Conservation (phyloP, 805 yeast species). For the Pachysolen tannophilus region DNA sequence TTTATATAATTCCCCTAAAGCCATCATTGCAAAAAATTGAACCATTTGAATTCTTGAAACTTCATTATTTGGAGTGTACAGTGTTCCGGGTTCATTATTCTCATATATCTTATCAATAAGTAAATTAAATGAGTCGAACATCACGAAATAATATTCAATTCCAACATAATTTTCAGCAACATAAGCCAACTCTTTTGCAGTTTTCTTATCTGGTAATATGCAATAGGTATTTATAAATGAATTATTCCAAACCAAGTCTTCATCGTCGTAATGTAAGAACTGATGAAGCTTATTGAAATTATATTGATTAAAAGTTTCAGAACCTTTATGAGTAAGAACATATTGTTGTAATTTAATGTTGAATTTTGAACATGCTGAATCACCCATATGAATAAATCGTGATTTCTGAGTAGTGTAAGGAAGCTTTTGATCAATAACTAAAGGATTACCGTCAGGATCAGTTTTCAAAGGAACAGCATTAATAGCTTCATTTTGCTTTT, state of each 20-base stretch:
- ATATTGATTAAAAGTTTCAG: neutral
- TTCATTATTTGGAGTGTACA: neutral
- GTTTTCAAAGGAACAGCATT: slow-evolving; percentile 3
- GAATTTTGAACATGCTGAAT: slow-evolving; percentile 10
- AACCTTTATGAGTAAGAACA: neutral
- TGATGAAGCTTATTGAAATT: neutral
- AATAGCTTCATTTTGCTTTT: neutral
- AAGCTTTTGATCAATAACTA: slow-evolving; percentile 8
- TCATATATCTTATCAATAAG: slow-evolving; percentile 6
- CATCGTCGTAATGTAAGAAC: slow-evolving; percentile 1
- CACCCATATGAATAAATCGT: slow-evolving; percentile 7
- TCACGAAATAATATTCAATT: slow-evolving; percentile 6
- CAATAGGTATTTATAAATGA: neutral
- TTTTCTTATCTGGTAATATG: slow-evolving; percentile 3
- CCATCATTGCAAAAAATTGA: slow-evolving; percentile 9
- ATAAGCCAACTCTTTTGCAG: slow-evolving; percentile 1
- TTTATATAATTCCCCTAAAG: slow-evolving; percentile 7
- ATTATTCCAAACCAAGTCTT: slow-evolving; percentile 7
- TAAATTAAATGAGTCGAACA: slow-evolving; percentile 2
- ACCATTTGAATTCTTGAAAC: slow-evolving; percentile 5
- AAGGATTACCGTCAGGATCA: slow-evolving; percentile 7
- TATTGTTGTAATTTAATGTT: slow-evolving; percentile 9
- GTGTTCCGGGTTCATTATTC: slow-evolving; percentile 2
- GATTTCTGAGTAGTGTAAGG: slow-evolving; percentile 1
- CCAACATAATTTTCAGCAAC: slow-evolving; percentile 7